Conservation (phyloP, 768 basidiomycete species). For the Naganishia kalamii region DNA sequence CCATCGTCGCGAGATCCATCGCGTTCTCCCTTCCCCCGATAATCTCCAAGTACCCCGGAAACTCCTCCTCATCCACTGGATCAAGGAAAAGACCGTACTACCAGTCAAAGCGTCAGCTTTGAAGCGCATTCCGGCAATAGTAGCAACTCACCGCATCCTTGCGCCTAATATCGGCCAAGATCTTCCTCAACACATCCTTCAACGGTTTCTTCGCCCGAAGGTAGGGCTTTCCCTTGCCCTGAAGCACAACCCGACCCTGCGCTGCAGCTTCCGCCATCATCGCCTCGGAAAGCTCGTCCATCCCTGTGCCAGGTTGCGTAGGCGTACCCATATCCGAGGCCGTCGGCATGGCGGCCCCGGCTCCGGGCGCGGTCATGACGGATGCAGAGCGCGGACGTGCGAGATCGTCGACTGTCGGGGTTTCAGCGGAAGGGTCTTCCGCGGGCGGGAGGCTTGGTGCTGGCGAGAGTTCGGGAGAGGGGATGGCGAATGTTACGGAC, state of each 20-base stretch:
- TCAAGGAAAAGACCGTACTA: conserved; percentile 41
- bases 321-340: neutral
- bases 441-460: neutral
- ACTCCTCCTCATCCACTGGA: conserved; percentile 36
- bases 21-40: conserved; percentile 46
- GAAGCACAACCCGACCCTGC: neutral
- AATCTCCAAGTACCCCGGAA: conserved; percentile 42
- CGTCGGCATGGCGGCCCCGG: neutral
- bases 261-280: neutral
- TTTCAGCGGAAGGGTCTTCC: neutral
- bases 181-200: conserved; percentile 36
- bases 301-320: neutral
- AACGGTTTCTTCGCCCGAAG: conserved; percentile 32
- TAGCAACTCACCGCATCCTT: conserved; percentile 35
- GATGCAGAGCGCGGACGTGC: neutral
- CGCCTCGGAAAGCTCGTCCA: neutral
- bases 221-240: conserved; percentile 3
- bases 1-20: conserved; percentile 47
- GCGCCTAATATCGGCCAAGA: conserved; percentile 37
- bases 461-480: neutral
- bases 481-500: conserved; percentile 8
- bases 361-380: neutral
- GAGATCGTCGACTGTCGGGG: too few species aligned
- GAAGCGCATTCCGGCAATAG: neutral
- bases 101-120: neutral